These are phyloP conservation scores for Termitomyces titanicus DNA, from an alignment of 768 basidiomycete species.

Conservation along the genomic window DNA sequence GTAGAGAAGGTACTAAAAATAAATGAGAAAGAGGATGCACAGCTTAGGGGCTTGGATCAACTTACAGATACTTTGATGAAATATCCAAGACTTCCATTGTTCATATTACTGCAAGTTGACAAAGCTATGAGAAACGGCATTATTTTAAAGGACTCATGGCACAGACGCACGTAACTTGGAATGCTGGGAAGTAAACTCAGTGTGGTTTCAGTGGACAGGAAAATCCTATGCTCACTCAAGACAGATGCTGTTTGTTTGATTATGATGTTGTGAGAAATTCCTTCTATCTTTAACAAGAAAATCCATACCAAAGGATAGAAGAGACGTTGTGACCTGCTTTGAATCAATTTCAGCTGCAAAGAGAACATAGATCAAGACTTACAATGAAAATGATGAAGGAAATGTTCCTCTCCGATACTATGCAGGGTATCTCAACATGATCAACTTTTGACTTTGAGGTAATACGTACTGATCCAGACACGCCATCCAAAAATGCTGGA, in stretches of 20 bases:
- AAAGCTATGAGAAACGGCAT: not conserved
- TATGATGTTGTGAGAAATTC: too few species aligned
- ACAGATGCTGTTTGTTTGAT: not conserved
- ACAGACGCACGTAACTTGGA: not conserved
- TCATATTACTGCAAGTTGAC: not conserved
- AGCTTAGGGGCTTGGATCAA: not conserved
- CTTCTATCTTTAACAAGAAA: not conserved
- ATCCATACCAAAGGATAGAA: not conserved
- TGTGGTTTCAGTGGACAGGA: not conserved
- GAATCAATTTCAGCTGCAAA: not conserved
- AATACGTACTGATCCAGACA: slow-evolving; percentile 8
- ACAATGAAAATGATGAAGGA: not conserved
- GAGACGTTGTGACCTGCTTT: not conserved
- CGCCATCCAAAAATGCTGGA: slow-evolving; percentile 7
- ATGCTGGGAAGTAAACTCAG: not conserved
- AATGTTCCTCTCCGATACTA: not conserved
- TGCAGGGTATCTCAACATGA: not conserved
- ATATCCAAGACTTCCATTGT: not conserved
- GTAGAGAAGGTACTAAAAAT: slow-evolving; percentile 11
- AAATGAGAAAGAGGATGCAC: not conserved
- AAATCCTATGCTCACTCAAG: not conserved
- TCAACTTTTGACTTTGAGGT: not conserved
- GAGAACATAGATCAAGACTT: not conserved
- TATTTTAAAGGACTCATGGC: not conserved
- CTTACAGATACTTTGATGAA: slow-evolving; percentile 2